Percentiles rank a stretch among this genome's conserved stretches.
Evolutionary conservation across 257 asterid species (phyloP).

Genomic region (Scutellaria minor): DNA sequence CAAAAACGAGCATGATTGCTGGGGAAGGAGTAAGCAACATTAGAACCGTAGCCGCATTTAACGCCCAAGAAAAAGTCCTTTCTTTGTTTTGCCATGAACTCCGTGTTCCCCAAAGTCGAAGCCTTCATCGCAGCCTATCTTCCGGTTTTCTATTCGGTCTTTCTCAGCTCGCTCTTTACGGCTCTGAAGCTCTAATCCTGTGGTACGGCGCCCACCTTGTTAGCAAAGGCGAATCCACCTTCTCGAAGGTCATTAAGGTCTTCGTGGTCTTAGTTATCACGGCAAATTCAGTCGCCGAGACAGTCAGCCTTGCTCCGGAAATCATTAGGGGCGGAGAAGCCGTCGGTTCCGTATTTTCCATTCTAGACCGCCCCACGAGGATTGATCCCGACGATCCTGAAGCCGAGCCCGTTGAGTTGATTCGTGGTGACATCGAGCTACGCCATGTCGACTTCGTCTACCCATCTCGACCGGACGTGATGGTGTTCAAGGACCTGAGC

Average conservation of each 20-base stretch:
- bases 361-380: conserved; percentile 81
- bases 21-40: conserved; percentile 99
- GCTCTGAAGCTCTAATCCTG: conserved; percentile 87
- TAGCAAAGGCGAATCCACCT: conserved; percentile 73
- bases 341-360: conserved; percentile 84
- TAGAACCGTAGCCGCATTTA: conserved; percentile 92
- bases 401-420: conserved; percentile 65
- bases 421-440: conserved; percentile 93
- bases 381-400: conserved; percentile 91
- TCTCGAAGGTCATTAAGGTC: conserved; percentile 93
- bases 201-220: conserved; percentile 97
- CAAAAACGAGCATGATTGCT: conserved; percentile 98
- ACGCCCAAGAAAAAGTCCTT: conserved; percentile 83
- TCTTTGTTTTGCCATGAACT: conserved; percentile 76
- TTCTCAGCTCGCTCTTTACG: conserved; percentile 96
- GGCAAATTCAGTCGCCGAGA: conserved; percentile 94
- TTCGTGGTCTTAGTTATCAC: conserved; percentile 90
- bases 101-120: conserved; percentile 66
- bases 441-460: conserved; percentile 92
- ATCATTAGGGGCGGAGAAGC: conserved; percentile 96
- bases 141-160: conserved; percentile 87
- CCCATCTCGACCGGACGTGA: conserved; percentile 90
- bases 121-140: conserved; percentile 74
- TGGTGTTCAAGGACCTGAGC: conserved; percentile 79
- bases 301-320: conserved; percentile 96